Percentiles rank a stretch among this genome's conserved stretches.
Evolutionary conservation across 345 rosid species (phyloP).

Genomic region (Firmiana major): DNA sequence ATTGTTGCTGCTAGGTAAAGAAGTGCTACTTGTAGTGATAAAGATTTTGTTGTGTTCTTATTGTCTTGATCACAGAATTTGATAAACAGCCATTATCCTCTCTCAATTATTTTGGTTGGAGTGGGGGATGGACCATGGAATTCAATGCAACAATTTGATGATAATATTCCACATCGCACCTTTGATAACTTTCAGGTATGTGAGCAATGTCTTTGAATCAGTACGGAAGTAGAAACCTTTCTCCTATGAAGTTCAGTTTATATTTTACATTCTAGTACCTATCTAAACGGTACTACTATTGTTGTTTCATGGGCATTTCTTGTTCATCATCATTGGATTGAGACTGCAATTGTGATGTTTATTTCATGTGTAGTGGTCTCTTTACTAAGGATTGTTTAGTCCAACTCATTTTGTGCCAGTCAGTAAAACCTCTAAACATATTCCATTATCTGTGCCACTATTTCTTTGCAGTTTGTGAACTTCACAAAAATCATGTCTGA

Average conservation of each 20-base stretch:
- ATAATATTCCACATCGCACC: constrained; percentile 78
- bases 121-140: constrained; percentile 99
- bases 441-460: background rate
- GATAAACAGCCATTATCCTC: constrained; percentile 60
- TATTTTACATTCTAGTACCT: background rate
- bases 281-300: background rate
- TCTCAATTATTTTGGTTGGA: constrained; percentile 87
- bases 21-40: constrained; percentile 1
- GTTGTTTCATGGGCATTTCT: background rate
- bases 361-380: background rate
- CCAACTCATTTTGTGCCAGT: background rate
- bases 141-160: constrained; percentile 83
- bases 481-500: constrained; percentile 83
- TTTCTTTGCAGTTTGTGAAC: constrained; percentile 68
- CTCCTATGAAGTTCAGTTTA: background rate
- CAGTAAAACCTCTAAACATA: background rate
- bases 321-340: background rate
- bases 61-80: constrained; percentile 20
- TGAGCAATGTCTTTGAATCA: background rate
- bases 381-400: background rate
- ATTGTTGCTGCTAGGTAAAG: constrained; percentile 88
- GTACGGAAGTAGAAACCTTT: background rate
- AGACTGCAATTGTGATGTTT: background rate
- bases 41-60: constrained; percentile 2
- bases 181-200: constrained; percentile 95